Base-by-base conservation (phyloP, 2,329 filamentous ascomycete genomes). In the Teratosphaeria gauchensis region DNA sequence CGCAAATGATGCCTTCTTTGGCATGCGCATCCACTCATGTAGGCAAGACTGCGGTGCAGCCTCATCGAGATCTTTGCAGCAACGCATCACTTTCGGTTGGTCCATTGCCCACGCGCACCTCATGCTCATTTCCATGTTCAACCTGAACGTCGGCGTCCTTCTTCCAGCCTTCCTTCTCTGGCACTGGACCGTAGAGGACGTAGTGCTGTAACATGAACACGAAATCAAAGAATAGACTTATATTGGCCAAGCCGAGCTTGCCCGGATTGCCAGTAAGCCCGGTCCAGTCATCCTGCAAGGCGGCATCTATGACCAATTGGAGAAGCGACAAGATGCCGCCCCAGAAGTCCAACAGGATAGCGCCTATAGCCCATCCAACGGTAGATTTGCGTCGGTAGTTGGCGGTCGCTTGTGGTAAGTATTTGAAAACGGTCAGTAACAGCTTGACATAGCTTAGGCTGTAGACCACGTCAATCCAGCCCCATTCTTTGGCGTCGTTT, bases 201-300 rank as follows among this genome's bases (percentile, higher is more conserved):
- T 92, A 97, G 74, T 97, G 94, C 76, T 99, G 94, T 4, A 82
- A 69, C 56, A 97, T 87, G 71, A 97, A 97, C 54, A 96, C 78
- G 33, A 88, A 63, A 71, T 97, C 92, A 72, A 96, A 97, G 2
- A 89, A 72, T 66, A 97, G 87, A 59, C 86, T 90, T 53, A 96
- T 84, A 69, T 95, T 92, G 14, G 89, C 88, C 51, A 97, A 80
- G 2, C 86, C 84, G 59, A 97, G 84, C 76, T 97, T 99, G 66
- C 94, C 87, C 0, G 91, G 90, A 72, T 97, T 97, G 1, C 92
- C 92, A 0, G 87, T 91, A 59, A 97, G 80, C 24, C 92, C 94
- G 54, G 86, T 88, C 92, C 92, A 96, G 76, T 96, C 90, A 58
- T 81, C 82, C 72, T 94, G 86, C 42, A 95, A 76, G 59, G 87